These are phyloP conservation scores for Candida bentonensis DNA, from an alignment of 805 yeast genomes.

Conservation along the genomic window DNA sequence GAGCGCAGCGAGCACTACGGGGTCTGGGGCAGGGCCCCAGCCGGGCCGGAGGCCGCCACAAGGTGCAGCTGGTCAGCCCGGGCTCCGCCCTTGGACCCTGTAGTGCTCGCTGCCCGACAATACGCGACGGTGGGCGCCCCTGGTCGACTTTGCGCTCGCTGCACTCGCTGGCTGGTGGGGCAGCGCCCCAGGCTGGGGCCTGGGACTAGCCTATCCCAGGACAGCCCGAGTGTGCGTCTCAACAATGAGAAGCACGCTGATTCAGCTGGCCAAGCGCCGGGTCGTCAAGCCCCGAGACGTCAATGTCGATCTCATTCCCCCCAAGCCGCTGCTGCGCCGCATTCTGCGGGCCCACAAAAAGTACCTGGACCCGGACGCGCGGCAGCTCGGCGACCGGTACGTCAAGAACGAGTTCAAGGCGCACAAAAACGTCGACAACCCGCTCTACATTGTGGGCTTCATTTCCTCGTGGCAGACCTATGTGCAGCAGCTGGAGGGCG, in stretches of 20 bases:
- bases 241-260: constrained; percentile 1
- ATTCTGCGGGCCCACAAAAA: constrained; percentile 67
- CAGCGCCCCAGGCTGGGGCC: too few relatives aligned
- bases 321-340: constrained; percentile 63
- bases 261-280: constrained; percentile 9
- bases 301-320: constrained; percentile 46
- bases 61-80: too few relatives aligned
- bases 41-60: too few relatives aligned
- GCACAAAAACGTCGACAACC: constrained; percentile 71
- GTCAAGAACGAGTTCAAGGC: constrained; percentile 82
- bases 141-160: too few relatives aligned
- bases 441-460: constrained; percentile 87
- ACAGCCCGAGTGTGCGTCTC: constrained; percentile 2
- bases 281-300: constrained; percentile 1
- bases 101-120: too few relatives aligned
- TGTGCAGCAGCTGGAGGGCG: constrained; percentile 26
- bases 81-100: too few relatives aligned
- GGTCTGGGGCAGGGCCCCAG: too few relatives aligned
- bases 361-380: constrained; percentile 48
- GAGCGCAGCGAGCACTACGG: too few relatives aligned
- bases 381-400: constrained; percentile 78
- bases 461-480: constrained; percentile 78
- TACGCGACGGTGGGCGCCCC: too few relatives aligned
- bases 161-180: too few relatives aligned
- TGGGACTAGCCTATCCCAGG: too few relatives aligned